These are phyloP conservation scores for Fusarium keratoplasticum DNA, from an alignment of 2,329 filamentous ascomycete genomes.

Conservation along the genomic window DNA sequence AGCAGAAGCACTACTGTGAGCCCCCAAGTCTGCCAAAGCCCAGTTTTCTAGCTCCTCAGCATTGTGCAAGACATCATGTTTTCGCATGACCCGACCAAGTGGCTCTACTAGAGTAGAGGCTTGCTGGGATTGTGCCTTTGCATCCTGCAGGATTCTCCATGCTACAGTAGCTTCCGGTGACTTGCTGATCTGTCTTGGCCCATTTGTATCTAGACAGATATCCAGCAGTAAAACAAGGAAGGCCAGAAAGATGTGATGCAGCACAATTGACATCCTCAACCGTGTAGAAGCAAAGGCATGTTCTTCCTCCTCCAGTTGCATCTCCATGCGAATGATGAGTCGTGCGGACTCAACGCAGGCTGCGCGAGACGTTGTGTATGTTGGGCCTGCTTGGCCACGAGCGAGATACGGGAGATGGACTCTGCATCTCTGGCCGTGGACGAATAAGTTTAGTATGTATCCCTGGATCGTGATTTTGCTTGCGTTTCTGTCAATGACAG, in stretches of 20 bases:
- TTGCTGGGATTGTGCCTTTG: not conserved
- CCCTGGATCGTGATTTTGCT: slow-evolving; percentile 40
- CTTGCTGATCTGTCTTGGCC: not conserved
- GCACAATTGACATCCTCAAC: slow-evolving; percentile 40
- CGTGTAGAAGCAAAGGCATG: slow-evolving; percentile 39
- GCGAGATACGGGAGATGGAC: slow-evolving; percentile 47
- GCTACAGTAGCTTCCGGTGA: not conserved
- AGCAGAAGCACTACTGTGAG: not conserved
- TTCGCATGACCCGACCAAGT: not conserved
- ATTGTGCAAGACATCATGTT: not conserved
- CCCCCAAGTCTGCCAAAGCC: not conserved
- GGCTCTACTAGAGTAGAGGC: not conserved
- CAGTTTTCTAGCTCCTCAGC: not conserved
- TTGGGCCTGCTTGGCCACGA: slow-evolving; percentile 29
- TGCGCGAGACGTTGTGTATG: slow-evolving; percentile 43
- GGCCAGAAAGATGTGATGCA: slow-evolving; percentile 45
- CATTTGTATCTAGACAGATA: slow-evolving; percentile 37
- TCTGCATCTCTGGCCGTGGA: slow-evolving; percentile 47
- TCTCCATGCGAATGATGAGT: slow-evolving; percentile 42
- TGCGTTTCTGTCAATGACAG: not conserved
- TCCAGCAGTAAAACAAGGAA: slow-evolving; percentile 46
- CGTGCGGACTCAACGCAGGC: slow-evolving; percentile 41
- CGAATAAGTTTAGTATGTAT: slow-evolving; percentile 44
- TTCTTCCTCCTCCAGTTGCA: slow-evolving; percentile 36
- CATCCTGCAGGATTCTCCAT: not conserved